Base-by-base conservation (phyloP, 2,329 filamentous ascomycete genomes). In the Aspergillus floridensis region DNA sequence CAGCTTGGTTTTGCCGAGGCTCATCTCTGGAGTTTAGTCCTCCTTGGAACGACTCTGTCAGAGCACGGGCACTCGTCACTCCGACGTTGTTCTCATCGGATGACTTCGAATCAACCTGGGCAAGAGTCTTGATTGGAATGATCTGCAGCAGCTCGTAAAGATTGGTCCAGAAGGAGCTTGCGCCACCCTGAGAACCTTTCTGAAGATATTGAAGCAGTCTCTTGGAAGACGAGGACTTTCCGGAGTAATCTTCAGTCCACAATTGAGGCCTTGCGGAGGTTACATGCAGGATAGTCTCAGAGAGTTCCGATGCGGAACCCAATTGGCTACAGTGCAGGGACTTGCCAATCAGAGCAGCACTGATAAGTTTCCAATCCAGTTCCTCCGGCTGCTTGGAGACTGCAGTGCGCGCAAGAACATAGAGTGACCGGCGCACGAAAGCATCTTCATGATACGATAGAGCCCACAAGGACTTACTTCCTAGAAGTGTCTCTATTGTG, bases 111-210 rank as follows among this genome's bases (percentile, higher is more conserved):
- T 70, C 67, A 16, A 70, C 60, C 6, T 71, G 65, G 48, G 66
- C 68, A 38, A 77, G 60, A 52, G 87, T 73, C 22, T 83, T 78
- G 5, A 70, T 59, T 4, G 88, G 88, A 12, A 90, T 66, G 6
- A 72, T 72, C 24, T 76, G 72, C 53, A 96, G 71, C 0, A 98
- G 76, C 31, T 81, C 78, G 44, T 83, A 80, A 32, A 96, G 72
- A 16, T 84, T 84, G 26, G 81, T 75, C 95, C 95, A 99, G 70
- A 88, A 96, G 10, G 82, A 83, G 3, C 82, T 77, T 0, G 86
- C 80, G 3, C 89, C 89, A n/a, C 87, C 85, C 69, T 97, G 91
- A 0, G 93, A 96, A 2, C 95, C 93, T 67, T 88, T 90, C 62
- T 90, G 87, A 6, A 98, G 79, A 66, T 96, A 95, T 8, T 86